Conservation (phyloP, 768 basidiomycete genomes). For the Infundibulicybe gibba region DNA sequence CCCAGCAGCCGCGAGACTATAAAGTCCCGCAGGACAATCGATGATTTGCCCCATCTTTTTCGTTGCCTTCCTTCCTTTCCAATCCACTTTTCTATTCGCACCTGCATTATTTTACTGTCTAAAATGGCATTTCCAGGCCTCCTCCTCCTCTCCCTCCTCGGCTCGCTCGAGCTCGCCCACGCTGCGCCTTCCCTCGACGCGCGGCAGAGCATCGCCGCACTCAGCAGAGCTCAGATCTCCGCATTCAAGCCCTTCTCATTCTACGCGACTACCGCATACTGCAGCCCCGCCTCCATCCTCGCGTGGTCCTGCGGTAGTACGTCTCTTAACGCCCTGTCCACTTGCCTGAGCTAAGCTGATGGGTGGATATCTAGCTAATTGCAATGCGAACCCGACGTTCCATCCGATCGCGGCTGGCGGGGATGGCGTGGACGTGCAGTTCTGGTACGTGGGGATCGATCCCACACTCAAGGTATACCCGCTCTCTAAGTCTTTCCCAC, state of each 20-base stretch:
- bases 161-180: no score
- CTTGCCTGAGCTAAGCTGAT: conserved; percentile 10
- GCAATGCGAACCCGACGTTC: conserved; percentile 45
- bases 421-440: conserved; percentile 39
- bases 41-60: no score
- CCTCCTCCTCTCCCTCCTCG: no score
- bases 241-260: conserved; percentile 35
- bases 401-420: conserved; percentile 42
- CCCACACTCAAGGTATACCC: conserved; percentile 2
- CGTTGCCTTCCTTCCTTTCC: no score
- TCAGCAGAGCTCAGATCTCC: conserved; percentile 30
- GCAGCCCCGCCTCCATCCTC: conserved; percentile 29
- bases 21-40: no score
- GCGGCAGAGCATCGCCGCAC: conserved; percentile 20
- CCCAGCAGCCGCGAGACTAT: no score
- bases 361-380: conserved; percentile 30
- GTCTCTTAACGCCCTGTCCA: conserved; percentile 9
- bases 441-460: conserved; percentile 26
- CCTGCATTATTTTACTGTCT: no score
- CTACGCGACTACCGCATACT: conserved; percentile 44
- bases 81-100: no score
- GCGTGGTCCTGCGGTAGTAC: conserved; percentile 44
- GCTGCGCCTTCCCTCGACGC: no score
- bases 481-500: not conserved
- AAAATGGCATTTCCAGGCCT: no score